A percentile compares a stretch with the other conserved stretches of the same genome.
phyloP scores from a whole-genome alignment of 176 grass and related monocot species.

The Avena atlantica region DNA sequence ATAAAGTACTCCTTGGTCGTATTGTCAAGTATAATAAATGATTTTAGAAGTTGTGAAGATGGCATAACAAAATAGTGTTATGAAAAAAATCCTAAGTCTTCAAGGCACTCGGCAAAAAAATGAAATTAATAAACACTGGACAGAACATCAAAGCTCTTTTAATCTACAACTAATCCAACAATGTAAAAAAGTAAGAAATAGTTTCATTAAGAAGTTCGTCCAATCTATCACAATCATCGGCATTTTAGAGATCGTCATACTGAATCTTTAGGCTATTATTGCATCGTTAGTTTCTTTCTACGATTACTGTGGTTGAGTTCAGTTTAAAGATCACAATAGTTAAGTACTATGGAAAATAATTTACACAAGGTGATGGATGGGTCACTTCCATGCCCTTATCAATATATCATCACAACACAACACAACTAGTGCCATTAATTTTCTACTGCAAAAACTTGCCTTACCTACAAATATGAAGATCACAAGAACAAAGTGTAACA shows the following conservation, averaged over 20 bases:
- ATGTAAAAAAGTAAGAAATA: not conserved
- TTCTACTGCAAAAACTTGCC: not conserved
- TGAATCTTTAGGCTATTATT: constrained; percentile 78
- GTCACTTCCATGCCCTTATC: too few relatives aligned
- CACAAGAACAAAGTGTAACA: not conserved
- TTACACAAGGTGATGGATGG: too few relatives aligned
- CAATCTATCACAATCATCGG: constrained; percentile 72
- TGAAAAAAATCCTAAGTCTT: not conserved
- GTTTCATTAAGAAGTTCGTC: not conserved
- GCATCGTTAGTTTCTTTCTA: not conserved
- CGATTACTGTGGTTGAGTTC: too few relatives aligned
- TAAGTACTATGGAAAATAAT: too few relatives aligned
- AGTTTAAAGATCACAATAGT: too few relatives aligned
- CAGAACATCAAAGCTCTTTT: not conserved
- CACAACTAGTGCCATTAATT: too few relatives aligned
- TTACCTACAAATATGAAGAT: not conserved
- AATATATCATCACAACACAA: too few relatives aligned
- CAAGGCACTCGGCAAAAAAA: not conserved
- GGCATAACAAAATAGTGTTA: not conserved
- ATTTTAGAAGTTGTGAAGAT: not conserved
- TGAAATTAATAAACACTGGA: not conserved
- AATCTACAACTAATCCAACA: not conserved
- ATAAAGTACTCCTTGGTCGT: too few relatives aligned
- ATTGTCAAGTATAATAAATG: not conserved
- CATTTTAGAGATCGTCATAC: constrained; percentile 82